Base-by-base conservation (phyloP, 169 alveolate species). In the Amoebophrya sp. region DNA sequence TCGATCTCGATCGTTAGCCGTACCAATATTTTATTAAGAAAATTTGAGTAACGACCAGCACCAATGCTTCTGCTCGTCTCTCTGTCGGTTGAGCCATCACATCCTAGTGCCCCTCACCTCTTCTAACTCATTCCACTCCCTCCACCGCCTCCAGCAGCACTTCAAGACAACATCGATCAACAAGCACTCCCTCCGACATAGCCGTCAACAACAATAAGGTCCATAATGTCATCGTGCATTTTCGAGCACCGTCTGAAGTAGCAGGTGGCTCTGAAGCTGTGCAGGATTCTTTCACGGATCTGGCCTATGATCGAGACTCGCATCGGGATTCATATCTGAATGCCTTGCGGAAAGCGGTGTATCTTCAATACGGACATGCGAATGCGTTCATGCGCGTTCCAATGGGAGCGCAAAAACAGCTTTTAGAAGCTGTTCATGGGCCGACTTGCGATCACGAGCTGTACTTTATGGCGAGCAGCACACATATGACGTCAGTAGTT, bases 331-430 rank as follows among this genome's bases (percentile, higher is more conserved):
- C 38, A 29, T 65, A 65, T 36, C 83, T 65, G 83, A 65, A 65
- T 26, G 83, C 83, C 10, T 36, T 65, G 36, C 83, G 83, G 33
- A 65, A 65, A 26, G 83, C 83, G 83, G 33, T 65, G 39, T 65
- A 26, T 65, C 83, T 65, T 6, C n/a, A 36, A 36, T 26, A 65
- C 83, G 83, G 83, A 1, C 18, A 18, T 36, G 12, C 83, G 39
- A 65, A 65, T 36, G 83, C 83, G 83, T 65, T 65, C 83, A 65
- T 65, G 83, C 83, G 83, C 18, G 10, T 65, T 29, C 83, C 83
- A 36, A 65, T 65, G 83, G 2, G n/a, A 18, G 2, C 83, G 33
- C 83, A 65, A 18, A 29, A 26, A 10, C 38, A 65, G 2, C 26
- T 65, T 6, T 26, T 65, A 26, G 83, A 65, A 1, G n/a, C 83